A percentile compares a stretch with the other conserved stretches of the same genome.
Evolutionary conservation across 2,329 filamentous ascomycete genomes (phyloP).

Genomic region (Penicillium thymicola): DNA sequence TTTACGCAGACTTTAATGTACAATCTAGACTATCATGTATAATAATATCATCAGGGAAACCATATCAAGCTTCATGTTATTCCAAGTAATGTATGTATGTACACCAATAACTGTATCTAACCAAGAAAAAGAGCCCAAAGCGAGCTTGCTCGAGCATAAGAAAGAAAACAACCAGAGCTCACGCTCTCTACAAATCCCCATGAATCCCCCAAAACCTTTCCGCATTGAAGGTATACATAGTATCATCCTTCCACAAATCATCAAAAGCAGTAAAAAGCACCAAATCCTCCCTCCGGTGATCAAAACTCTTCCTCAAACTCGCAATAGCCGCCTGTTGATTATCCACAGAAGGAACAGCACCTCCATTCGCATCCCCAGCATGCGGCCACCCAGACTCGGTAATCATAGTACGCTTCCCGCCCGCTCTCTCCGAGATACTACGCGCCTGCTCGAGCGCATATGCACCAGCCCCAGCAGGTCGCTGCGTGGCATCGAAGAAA

Average conservation of each 20-base stretch:
- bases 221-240: conserved; percentile 60
- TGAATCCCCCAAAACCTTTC: conserved; percentile 75
- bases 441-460: conserved; percentile 62
- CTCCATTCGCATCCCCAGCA: conserved; percentile 61
- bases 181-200: not conserved
- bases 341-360: conserved; percentile 63
- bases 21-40: not conserved
- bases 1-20: not conserved
- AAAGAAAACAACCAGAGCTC: not conserved
- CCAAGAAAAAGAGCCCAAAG: too few species aligned
- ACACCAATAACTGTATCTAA: not conserved
- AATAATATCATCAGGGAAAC: not conserved
- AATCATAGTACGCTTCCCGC: conserved; percentile 64
- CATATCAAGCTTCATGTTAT: not conserved
- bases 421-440: conserved; percentile 46
- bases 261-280: conserved; percentile 79
- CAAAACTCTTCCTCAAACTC: conserved; percentile 62
- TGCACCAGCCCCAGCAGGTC: conserved; percentile 59
- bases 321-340: conserved; percentile 66
- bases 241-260: conserved; percentile 71
- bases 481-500: conserved; percentile 70
- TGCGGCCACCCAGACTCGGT: conserved; percentile 85
- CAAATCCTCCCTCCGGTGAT: conserved; percentile 40
- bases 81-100: conserved; percentile 2
- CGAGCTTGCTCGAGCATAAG: not conserved